These are phyloP conservation scores for Solanum lignicaule DNA, from an alignment of 257 asterid species.

Conservation along the genomic window DNA sequence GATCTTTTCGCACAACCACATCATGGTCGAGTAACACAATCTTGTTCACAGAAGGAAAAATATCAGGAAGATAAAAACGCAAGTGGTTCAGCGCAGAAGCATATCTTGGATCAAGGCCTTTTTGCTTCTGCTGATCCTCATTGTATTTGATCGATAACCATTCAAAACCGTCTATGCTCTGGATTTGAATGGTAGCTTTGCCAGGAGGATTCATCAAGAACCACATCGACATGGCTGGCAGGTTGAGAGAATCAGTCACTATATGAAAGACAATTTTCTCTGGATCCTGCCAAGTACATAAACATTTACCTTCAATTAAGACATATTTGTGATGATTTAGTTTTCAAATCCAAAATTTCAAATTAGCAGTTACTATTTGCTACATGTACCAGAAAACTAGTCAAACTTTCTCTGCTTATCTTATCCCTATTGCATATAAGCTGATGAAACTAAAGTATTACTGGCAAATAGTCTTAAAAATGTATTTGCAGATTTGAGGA, in stretches of 20 bases:
- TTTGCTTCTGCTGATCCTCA: constrained; percentile 37
- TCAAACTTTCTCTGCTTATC: neutral
- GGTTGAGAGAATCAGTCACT: constrained; percentile 70
- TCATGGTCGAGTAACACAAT: constrained; percentile 92
- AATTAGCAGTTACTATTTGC: neutral
- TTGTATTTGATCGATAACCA: constrained; percentile 53
- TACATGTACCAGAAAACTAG: neutral
- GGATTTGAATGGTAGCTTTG: constrained; percentile 64
- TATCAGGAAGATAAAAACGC: constrained; percentile 83
- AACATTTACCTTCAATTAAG: neutral
- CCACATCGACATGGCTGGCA: constrained; percentile 92
- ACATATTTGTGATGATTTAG: neutral
- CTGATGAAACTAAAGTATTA: neutral
- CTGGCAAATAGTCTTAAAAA: neutral
- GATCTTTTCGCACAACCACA: constrained; percentile 79
- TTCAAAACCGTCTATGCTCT: constrained; percentile 43
- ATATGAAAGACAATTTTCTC: constrained; percentile 72
- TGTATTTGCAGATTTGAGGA: neutral
- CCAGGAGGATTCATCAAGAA: constrained; percentile 72
- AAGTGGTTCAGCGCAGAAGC: constrained; percentile 73
- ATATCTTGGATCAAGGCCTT: constrained; percentile 59
- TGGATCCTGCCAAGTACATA: constrained; percentile 48
- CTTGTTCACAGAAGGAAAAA: constrained; percentile 62
- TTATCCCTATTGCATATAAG: neutral
- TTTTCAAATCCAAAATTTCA: neutral